A percentile compares a stretch with the other conserved stretches of the same genome.
Evolutionary conservation across 2,329 filamentous ascomycete species (phyloP).

Genomic region (Diaporthe citri): DNA sequence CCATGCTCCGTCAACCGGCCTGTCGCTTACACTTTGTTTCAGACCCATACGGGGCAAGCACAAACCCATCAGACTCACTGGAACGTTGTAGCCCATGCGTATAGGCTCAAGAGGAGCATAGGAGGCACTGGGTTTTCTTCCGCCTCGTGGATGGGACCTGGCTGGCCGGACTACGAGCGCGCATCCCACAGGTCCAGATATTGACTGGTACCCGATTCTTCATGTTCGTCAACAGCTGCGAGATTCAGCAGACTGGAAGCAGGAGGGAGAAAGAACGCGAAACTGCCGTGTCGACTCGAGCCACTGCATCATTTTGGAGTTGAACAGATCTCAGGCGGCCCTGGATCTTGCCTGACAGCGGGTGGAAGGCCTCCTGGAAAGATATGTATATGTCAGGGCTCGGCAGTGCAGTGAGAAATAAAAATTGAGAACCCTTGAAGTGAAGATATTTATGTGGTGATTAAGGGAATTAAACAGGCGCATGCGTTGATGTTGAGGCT

Average conservation of each 20-base stretch:
- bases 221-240: no score
- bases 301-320: not conserved
- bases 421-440: rapidly evolving
- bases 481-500: not conserved
- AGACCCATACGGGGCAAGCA: no score
- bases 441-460: not conserved
- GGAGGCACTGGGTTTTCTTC: no score
- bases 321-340: not conserved
- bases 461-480: no score
- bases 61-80: no score
- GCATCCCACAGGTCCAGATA: no score
- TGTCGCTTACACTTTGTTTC: not conserved
- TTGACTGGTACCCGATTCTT: no score
- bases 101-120: no score
- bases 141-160: no score
- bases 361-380: not conserved
- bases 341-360: not conserved
- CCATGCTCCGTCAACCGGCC: not conserved
- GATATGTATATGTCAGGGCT: not conserved
- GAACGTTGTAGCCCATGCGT: no score
- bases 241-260: not conserved
- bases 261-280: not conserved
- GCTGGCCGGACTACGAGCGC: no score
- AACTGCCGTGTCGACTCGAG: not conserved
- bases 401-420: not conserved